Percentiles rank a stretch among this genome's conserved stretches.
These are phyloP conservation scores for Helicocarpus griseus DNA, from an alignment of 2,329 filamentous ascomycete genomes.

Conservation along the genomic window DNA sequence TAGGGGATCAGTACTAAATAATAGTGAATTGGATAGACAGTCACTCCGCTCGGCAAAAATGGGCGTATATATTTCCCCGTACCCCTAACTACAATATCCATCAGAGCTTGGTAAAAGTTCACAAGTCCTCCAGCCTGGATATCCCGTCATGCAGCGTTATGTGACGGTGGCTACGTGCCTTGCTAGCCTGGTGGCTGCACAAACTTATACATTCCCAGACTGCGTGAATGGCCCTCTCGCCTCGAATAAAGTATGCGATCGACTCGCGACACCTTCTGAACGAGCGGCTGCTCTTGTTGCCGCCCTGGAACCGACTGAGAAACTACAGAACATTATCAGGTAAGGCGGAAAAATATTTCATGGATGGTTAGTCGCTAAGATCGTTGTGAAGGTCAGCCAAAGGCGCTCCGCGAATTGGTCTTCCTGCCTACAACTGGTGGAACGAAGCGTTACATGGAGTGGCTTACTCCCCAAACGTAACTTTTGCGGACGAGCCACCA, in stretches of 20 bases:
- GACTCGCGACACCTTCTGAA: conserved; percentile 23
- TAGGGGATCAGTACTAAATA: no score
- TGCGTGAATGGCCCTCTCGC: conserved; percentile 39
- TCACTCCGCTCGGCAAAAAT: no score
- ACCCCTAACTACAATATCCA: no score
- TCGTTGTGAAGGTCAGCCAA: neutral
- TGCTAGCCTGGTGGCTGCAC: neutral
- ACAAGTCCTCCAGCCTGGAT: neutral
- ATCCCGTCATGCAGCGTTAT: neutral
- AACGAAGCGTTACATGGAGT: conserved; percentile 48
- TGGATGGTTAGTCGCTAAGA: neutral
- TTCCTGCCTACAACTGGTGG: conserved; percentile 51
- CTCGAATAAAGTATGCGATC: conserved; percentile 40
- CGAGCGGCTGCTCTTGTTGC: conserved; percentile 39
- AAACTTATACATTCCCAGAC: conserved; percentile 28
- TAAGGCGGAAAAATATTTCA: conserved; percentile 6
- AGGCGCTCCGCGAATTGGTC: conserved; percentile 43
- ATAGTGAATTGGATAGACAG: no score
- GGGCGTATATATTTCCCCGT: no score
- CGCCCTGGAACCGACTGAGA: conserved; percentile 40
- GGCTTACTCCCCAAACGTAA: conserved; percentile 36
- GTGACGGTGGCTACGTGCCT: neutral
- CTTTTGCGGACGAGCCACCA: conserved; percentile 42
- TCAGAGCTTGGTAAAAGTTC: no score
- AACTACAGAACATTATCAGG: conserved; percentile 39